Evolutionary conservation across 2,329 filamentous ascomycete species (phyloP), one percentile per base, ranked within the genome.

Genomic region (Fusarium sp.): DNA sequence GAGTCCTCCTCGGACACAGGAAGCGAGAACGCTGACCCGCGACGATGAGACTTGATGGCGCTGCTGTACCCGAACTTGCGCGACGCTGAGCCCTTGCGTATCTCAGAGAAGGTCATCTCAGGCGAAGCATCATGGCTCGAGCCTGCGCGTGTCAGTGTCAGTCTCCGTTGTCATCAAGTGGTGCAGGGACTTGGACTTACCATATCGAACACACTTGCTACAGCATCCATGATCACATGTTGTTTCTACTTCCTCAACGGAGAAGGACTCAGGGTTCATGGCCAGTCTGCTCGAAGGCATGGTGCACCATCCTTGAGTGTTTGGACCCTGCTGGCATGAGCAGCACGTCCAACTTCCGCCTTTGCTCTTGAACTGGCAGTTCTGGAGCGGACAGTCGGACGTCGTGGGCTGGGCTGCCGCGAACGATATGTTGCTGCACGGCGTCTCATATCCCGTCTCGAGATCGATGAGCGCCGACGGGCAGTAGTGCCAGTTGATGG

Each of bases 261-360:
- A 72, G 54, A 73, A 73, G 2, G 76, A 78, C 13, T 78, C 69
- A 9, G 74, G 63, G 59, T 80, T 80, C 50, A 74, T 75, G 48
- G 74, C 58, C 66, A 77, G 70, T 38, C 75, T 76, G 29, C 68
- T 70, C 37, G 74, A 76, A 15, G 78, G 75, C 66, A 80, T 81
- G 12, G 78, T 80, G 73, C 86, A 88, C 85, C 85, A 88, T 9
- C 85, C 86, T 62, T 81, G 78, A 3, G 76, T 81, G 71, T 88
- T 88, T 20, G 85, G 83, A 0, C 84, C 84, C 38, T 84, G 79
- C 5, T 81, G 77, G 69, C 86, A 88, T 33, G 80, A 72, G 74
- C 86, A 88, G 68, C 86, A 88, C n/a, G 78, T 82, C 86, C 86
- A 88, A 29, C 76, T 80, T 20, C 84, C 82, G 38, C 81, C 84